Evolutionary conservation across 768 basidiomycete species (phyloP).

Genomic region (Rhodotorula diobovata): DNA sequence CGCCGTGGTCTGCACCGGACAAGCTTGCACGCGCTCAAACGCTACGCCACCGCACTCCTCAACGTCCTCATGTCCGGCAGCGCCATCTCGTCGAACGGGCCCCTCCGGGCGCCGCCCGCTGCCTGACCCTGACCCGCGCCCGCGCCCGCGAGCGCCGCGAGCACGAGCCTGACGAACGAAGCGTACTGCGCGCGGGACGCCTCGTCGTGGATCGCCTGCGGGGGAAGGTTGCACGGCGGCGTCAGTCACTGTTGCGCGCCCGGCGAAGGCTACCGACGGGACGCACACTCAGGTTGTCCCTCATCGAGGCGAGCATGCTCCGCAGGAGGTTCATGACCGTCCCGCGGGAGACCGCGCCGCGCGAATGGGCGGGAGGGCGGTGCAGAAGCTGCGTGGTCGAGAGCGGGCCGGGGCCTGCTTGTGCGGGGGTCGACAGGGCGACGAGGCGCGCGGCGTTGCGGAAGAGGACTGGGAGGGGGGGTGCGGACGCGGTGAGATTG

Average conservation of each 20-base stretch:
- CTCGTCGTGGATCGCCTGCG: constrained; percentile 15
- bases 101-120: not conserved
- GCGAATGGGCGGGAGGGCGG: not conserved
- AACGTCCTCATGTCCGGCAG: constrained; percentile 18
- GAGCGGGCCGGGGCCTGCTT: not conserved
- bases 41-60: not conserved
- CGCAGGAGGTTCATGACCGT: constrained; percentile 19
- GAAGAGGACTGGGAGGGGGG: constrained; percentile 16
- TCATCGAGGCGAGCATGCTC: constrained; percentile 24
- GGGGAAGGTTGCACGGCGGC: not conserved
- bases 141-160: not conserved
- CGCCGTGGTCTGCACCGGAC: no score
- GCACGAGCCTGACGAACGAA: not conserved
- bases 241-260: no score
- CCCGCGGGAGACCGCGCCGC: not conserved
- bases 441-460: constrained; percentile 17
- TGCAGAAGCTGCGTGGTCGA: not conserved
- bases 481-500: no score
- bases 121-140: not conserved
- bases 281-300: constrained; percentile 29
- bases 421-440: not conserved
- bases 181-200: not conserved
- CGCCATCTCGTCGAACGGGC: constrained; percentile 15
- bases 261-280: not conserved
- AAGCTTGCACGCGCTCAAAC: no score